Evolutionary conservation across 257 asterid genomes (phyloP).

Genomic region (Apocynum venetum): DNA sequence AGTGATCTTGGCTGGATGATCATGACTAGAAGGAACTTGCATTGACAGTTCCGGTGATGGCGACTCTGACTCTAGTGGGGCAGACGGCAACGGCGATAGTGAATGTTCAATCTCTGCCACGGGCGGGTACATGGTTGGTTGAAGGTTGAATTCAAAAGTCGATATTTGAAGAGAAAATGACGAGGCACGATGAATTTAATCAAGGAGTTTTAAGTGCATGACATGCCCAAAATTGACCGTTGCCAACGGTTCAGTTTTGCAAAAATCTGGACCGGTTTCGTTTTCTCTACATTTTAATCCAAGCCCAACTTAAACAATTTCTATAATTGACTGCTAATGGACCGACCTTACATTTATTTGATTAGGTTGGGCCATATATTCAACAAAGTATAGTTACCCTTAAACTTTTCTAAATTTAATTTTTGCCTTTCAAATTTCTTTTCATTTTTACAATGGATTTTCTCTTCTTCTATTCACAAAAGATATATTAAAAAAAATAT

Average conservation of each 20-base stretch:
- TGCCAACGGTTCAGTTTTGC: neutral
- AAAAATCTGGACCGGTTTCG: neutral
- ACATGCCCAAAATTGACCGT: neutral
- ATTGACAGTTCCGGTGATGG: neutral
- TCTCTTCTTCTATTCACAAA: no score
- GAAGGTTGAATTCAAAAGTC: neutral
- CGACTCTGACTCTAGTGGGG: constrained; percentile 9
- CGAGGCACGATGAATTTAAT: neutral
- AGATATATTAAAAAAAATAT: no score
- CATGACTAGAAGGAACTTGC: neutral
- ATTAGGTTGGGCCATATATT: no score
- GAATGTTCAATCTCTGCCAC: neutral
- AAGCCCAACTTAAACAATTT: neutral
- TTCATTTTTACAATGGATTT: no score
- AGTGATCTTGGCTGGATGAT: neutral
- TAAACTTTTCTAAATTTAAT: no score
- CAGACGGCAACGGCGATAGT: neutral
- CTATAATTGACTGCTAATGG: no score
- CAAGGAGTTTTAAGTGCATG: neutral
- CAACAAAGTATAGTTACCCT: no score
- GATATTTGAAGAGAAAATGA: neutral
- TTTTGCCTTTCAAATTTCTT: no score
- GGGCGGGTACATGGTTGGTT: constrained; percentile 9
- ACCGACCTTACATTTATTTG: no score
- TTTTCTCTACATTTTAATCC: neutral